A percentile compares a stretch with the other conserved stretches of the same genome.
Evolutionary conservation across 345 rosid species (phyloP).

Genomic region (Pugionium dolabratum): DNA sequence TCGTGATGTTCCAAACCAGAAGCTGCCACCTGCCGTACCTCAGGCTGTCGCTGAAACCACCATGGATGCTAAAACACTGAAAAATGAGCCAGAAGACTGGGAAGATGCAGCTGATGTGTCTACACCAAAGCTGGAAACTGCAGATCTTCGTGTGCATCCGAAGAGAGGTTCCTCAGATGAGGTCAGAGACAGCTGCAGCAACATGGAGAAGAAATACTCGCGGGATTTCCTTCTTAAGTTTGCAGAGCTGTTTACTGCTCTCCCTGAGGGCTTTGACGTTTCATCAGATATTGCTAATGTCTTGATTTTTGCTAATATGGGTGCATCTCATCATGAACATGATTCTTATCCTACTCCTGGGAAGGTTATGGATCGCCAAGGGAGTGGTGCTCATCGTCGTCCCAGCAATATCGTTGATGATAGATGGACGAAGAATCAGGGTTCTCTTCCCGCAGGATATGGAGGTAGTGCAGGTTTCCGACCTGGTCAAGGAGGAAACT

Average conservation of each 20-base stretch:
- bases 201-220: conserved; percentile 73
- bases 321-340: conserved; percentile 52
- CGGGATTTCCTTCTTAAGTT: conserved; percentile 90
- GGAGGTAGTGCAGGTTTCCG: conserved; percentile 55
- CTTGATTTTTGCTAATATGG: conserved; percentile 44
- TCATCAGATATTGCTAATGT: conserved; percentile 51
- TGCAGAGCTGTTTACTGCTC: conserved; percentile 63
- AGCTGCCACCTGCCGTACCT: conserved; percentile 41
- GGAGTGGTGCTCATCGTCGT: conserved; percentile 69
- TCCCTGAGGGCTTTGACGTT: conserved; percentile 64
- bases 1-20: conserved; percentile 39
- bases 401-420: conserved; percentile 63
- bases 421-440: conserved; percentile 61
- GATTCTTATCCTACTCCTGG: conserved; percentile 62
- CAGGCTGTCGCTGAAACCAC: conserved; percentile 38
- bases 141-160: conserved; percentile 37
- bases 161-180: conserved; percentile 40
- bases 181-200: conserved; percentile 45
- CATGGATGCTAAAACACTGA: conserved; percentile 46
- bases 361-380: conserved; percentile 64
- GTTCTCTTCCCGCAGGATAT: conserved; percentile 55
- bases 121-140: conserved; percentile 69
- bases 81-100: conserved; percentile 92
- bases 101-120: conserved; percentile 94
- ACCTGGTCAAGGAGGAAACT: conserved; percentile 76